A percentile compares a stretch with the other conserved stretches of the same genome.
phyloP scores from a whole-genome alignment of 192 early-diverging fungal genomes.

The Backusella tuberculispora region DNA sequence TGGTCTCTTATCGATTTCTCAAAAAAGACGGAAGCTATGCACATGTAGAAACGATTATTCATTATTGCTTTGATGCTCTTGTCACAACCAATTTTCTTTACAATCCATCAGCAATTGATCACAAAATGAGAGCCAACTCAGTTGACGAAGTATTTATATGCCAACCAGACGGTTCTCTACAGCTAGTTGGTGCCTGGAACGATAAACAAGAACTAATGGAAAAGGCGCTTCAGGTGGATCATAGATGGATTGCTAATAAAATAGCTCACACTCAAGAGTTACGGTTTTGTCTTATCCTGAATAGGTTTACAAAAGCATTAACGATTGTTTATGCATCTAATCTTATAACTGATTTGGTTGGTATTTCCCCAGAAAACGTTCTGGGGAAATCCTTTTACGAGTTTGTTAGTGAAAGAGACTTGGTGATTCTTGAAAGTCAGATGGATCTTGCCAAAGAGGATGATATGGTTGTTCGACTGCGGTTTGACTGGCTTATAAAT shows the following conservation, averaged over 20 bases:
- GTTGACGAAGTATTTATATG: constrained; percentile 14
- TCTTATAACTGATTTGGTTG: neutral
- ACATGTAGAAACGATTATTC: constrained; percentile 29
- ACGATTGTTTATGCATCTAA: constrained; percentile 16
- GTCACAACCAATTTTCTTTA: constrained; percentile 16
- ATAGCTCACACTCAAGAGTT: constrained; percentile 12
- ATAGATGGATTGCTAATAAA: constrained; percentile 7
- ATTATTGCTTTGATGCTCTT: constrained; percentile 38
- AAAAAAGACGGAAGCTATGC: constrained; percentile 41
- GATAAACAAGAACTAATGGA: neutral
- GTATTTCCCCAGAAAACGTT: neutral
- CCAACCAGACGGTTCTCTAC: constrained; percentile 5
- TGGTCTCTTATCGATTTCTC: constrained; percentile 43
- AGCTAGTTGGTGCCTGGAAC: constrained; percentile 15
- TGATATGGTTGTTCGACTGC: constrained; percentile 18
- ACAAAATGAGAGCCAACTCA: constrained; percentile 25
- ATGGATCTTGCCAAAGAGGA: constrained; percentile 18
- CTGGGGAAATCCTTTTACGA: constrained; percentile 13
- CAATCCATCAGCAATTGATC: neutral
- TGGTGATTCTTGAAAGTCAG: constrained; percentile 10
- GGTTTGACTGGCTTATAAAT: constrained; percentile 36
- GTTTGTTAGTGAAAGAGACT: constrained; percentile 16
- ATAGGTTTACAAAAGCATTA: constrained; percentile 20
- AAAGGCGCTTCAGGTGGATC: neutral
- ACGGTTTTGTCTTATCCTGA: constrained; percentile 29